These are phyloP conservation scores for Echria macrotheca DNA, from an alignment of 495 filamentous ascomycete species.

Conservation along the genomic window DNA sequence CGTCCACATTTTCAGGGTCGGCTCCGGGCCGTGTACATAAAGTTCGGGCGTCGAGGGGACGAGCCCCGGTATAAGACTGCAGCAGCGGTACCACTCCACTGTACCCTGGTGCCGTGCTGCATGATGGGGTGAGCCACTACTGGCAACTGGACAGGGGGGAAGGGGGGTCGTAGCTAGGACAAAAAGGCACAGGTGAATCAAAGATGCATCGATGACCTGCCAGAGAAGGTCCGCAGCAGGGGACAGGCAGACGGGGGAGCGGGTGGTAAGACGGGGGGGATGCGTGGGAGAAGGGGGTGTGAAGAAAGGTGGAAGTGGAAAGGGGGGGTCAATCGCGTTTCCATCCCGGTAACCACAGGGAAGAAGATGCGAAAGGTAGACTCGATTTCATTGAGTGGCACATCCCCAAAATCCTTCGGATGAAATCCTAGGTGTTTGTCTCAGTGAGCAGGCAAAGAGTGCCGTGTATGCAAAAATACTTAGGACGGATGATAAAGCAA, in stretches of 20 bases:
- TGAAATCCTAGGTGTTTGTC: too few species aligned
- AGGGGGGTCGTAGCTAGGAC: slow-evolving; percentile 2
- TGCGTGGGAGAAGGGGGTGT: slow-evolving; percentile 2
- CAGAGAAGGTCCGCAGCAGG: slow-evolving; percentile 16
- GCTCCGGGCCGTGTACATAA: too few species aligned
- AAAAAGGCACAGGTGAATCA: slow-evolving; percentile 9
- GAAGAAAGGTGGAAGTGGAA: slow-evolving; percentile 6
- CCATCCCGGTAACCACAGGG: too few species aligned
- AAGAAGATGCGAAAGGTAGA: too few species aligned
- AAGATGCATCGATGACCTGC: slow-evolving; percentile 19
- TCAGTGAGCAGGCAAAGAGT: too few species aligned
- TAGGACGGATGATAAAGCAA: too few species aligned
- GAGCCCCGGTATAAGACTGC: slow-evolving; percentile 24
- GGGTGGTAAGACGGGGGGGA: not conserved
- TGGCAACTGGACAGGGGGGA: slow-evolving; percentile 12
- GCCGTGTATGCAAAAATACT: too few species aligned
- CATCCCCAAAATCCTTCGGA: too few species aligned
- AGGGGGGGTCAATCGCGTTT: slow-evolving; percentile 2
- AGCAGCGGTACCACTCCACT: slow-evolving; percentile 29
- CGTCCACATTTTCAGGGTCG: too few species aligned
- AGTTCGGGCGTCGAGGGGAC: slow-evolving; percentile 21
- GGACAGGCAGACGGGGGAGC: slow-evolving; percentile 9
- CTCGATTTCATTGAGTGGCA: too few species aligned
- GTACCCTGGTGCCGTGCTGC: slow-evolving; percentile 14
- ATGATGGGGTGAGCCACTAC: slow-evolving; percentile 16